Evolutionary conservation across 176 grass and related monocot species (phyloP).

Genomic region (Oryza glaberrima): DNA sequence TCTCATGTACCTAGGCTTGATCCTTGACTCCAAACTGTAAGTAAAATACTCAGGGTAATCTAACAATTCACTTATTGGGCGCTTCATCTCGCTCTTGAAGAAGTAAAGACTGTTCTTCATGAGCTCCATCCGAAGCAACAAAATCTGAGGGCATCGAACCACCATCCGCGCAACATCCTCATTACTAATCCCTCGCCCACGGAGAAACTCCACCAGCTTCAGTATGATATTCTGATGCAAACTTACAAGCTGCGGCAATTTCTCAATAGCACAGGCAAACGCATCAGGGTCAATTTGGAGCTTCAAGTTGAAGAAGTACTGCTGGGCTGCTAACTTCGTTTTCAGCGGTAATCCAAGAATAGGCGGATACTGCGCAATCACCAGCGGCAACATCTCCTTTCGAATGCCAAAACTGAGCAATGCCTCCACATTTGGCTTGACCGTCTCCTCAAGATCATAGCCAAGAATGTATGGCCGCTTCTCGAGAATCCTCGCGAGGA

Average conservation of each 20-base stretch:
- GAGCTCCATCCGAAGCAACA: constrained; percentile 60
- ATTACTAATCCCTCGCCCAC: constrained; percentile 61
- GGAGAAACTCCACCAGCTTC: constrained; percentile 77
- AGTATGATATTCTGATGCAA: constrained; percentile 81
- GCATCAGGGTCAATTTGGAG: constrained; percentile 79
- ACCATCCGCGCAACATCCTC: constrained; percentile 78
- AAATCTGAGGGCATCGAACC: constrained; percentile 76
- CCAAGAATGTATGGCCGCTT: constrained; percentile 89
- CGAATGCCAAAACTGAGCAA: constrained; percentile 73
- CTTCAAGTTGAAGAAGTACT: constrained; percentile 95
- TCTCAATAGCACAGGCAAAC: constrained; percentile 71
- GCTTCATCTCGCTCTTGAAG: constrained; percentile 90
- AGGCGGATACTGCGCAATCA: constrained; percentile 69
- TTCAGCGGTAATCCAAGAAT: constrained; percentile 89
- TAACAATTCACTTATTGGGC: constrained; percentile 67
- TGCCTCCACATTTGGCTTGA: constrained; percentile 82
- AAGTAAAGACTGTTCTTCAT: constrained; percentile 96
- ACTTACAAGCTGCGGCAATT: constrained; percentile 85
- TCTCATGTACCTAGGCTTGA: constrained; percentile 82
- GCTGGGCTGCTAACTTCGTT: constrained; percentile 75
- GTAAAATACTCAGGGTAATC: constrained; percentile 95
- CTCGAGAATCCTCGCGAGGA: constrained; percentile 88
- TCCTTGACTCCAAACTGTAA: constrained; percentile 92
- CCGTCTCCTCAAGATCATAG: constrained; percentile 75
- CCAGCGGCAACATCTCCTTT: constrained; percentile 66